These are phyloP conservation scores for Aspergillus eucalypticola DNA, from an alignment of 2,329 filamentous ascomycete genomes.

Conservation along the genomic window DNA sequence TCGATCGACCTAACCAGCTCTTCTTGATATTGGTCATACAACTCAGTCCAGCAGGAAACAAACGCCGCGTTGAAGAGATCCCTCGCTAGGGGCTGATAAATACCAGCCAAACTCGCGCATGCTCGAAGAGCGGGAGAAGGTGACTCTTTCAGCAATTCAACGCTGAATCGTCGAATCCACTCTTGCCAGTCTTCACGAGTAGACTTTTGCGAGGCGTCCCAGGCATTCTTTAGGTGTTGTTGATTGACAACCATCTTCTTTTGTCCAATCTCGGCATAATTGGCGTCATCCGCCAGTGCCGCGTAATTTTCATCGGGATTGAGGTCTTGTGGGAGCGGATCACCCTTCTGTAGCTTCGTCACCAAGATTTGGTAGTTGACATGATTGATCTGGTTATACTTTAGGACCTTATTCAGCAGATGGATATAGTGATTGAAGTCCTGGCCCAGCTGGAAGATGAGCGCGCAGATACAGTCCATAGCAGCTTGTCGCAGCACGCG, in stretches of 20 bases:
- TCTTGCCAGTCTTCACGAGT: constrained; percentile 99
- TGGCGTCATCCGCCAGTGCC: constrained; percentile 75
- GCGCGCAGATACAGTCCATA: constrained; percentile 87
- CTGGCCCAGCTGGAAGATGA: constrained; percentile 93
- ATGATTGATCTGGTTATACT: constrained; percentile 78
- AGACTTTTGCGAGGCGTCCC: constrained; percentile 95
- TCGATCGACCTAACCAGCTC: constrained; percentile 96
- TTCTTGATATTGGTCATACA: constrained; percentile 96
- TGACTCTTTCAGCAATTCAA: constrained; percentile 90
- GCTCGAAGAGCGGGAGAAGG: constrained; percentile 93
- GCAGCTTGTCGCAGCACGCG: constrained; percentile 74
- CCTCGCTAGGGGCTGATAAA: constrained; percentile 86
- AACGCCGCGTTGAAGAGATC: constrained; percentile 99
- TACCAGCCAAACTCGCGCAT: constrained; percentile 85
- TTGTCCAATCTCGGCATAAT: constrained; percentile 78
- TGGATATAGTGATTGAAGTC: constrained; percentile 94
- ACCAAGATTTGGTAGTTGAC: constrained; percentile 90
- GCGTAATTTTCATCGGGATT: constrained; percentile 81
- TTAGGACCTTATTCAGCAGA: constrained; percentile 84
- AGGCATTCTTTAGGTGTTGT: constrained; percentile 93
- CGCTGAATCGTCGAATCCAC: constrained; percentile 96
- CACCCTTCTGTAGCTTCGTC: constrained; percentile 89
- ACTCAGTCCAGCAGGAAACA: constrained; percentile 96
- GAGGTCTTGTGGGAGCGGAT: constrained; percentile 90
- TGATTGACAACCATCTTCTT: constrained; percentile 98